Evolutionary conservation across 2,329 filamentous ascomycete genomes (phyloP).

Genomic region (Aspergillus sp.): DNA sequence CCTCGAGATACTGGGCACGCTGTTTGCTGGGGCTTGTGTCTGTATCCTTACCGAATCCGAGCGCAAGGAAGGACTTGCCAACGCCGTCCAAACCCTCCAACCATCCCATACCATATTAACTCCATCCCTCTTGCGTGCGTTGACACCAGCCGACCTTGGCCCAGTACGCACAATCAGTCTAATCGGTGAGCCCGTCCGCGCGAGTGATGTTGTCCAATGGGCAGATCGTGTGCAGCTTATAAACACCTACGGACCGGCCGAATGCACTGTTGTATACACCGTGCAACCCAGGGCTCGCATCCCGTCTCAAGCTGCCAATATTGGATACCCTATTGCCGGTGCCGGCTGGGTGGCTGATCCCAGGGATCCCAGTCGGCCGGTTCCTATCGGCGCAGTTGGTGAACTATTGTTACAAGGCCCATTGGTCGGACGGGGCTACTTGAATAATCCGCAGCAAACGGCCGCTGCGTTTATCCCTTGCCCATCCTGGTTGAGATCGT

Average conservation of each 20-base stretch:
- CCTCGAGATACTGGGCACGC: slow-evolving; percentile 20
- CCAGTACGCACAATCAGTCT: background rate
- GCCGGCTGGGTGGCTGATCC: background rate
- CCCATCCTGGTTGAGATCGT: background rate
- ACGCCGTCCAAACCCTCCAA: slow-evolving; percentile 35
- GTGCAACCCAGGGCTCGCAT: background rate
- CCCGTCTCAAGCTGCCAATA: background rate
- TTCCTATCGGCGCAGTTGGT: slow-evolving; percentile 51
- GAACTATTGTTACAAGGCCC: slow-evolving; percentile 35
- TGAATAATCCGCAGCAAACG: slow-evolving; percentile 42
- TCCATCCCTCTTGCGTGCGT: slow-evolving; percentile 1
- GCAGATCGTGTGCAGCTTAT: background rate
- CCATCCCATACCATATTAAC: slow-evolving; percentile 8
- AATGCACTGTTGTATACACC: background rate
- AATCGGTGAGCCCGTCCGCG: slow-evolving; percentile 6
- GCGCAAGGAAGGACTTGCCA: slow-evolving; percentile 17
- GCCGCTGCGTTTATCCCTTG: background rate
- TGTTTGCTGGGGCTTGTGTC: slow-evolving; percentile 18
- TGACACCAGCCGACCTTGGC: background rate
- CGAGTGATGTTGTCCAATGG: background rate
- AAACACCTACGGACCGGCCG: slow-evolving; percentile 1
- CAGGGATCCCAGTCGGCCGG: slow-evolving; percentile 43
- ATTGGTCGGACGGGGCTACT: slow-evolving; percentile 58
- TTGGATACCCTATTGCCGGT: background rate
- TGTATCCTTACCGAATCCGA: slow-evolving; percentile 52